A percentile compares a stretch with the other conserved stretches of the same genome.
These are phyloP conservation scores for Psilocybe tampanensis DNA, from an alignment of 768 basidiomycete genomes.

Conservation along the genomic window DNA sequence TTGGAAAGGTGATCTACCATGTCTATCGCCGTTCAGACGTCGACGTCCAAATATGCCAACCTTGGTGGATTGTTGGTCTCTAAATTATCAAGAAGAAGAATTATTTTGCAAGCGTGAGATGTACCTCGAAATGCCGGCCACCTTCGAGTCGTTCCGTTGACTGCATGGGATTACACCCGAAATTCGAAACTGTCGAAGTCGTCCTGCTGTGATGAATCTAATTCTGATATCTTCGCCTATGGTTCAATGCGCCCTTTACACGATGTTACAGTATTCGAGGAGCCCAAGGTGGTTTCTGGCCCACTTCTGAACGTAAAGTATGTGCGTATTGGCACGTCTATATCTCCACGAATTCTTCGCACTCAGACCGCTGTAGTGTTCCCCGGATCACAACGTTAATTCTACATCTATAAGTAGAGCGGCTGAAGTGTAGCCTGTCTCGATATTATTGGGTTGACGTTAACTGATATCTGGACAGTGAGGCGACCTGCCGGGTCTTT, in stretches of 20 bases:
- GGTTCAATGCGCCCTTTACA: too few relatives aligned
- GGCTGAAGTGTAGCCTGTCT: background rate
- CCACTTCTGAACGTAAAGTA: too few relatives aligned
- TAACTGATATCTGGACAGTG: background rate
- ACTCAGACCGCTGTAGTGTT: too few relatives aligned
- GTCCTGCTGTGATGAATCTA: too few relatives aligned
- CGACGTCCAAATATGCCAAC: background rate
- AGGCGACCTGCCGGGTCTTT: constrained; percentile 1
- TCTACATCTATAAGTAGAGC: background rate
- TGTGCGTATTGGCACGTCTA: too few relatives aligned
- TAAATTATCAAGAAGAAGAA: background rate
- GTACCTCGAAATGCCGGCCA: background rate
- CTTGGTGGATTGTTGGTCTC: too few relatives aligned
- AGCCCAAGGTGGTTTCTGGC: too few relatives aligned
- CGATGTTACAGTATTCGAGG: too few relatives aligned
- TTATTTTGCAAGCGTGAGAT: background rate
- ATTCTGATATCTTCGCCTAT: too few relatives aligned
- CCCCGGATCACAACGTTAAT: background rate
- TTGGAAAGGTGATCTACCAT: background rate
- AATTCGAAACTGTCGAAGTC: background rate
- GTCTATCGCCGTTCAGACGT: background rate
- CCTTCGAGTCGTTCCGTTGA: background rate
- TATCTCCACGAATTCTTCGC: too few relatives aligned
- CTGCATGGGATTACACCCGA: background rate
- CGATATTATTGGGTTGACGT: background rate